Conservation (phyloP, 768 basidiomycete species). For the Harrya chromipes region DNA sequence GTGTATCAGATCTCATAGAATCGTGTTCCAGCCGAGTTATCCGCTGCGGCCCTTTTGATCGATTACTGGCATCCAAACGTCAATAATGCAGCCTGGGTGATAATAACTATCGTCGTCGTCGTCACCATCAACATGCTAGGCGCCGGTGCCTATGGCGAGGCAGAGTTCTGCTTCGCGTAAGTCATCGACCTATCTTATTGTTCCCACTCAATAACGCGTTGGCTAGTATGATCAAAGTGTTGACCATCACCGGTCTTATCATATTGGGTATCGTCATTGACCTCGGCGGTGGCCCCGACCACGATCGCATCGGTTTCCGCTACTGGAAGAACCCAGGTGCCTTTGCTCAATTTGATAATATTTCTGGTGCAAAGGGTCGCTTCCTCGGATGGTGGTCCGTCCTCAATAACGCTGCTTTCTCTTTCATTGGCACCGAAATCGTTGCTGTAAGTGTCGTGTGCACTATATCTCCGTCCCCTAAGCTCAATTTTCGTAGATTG, state of each 20-base stretch:
- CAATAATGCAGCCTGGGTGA: constrained; percentile 75
- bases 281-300: constrained; percentile 83
- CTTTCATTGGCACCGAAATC: constrained; percentile 92
- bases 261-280: constrained; percentile 74
- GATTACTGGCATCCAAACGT: constrained; percentile 62
- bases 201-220: background rate
- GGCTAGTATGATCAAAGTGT: constrained; percentile 76
- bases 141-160: constrained; percentile 78
- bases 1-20: background rate
- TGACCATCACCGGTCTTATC: constrained; percentile 73
- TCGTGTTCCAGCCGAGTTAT: constrained; percentile 26
- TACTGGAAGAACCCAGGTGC: constrained; percentile 92
- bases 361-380: constrained; percentile 65
- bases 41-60: constrained; percentile 65
- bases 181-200: background rate
- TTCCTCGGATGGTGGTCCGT: constrained; percentile 75
- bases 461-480: background rate
- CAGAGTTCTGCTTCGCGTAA: constrained; percentile 82
- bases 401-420: constrained; percentile 87
- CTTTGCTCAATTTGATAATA: constrained; percentile 67
- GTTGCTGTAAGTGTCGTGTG: constrained; percentile 60
- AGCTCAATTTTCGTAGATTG: constrained; percentile 48
- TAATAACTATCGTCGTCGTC: constrained; percentile 72
- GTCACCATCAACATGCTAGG: constrained; percentile 74
- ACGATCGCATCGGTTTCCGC: constrained; percentile 56